Conservation (phyloP, 148 eudicot species). For the Rhododendron ovatum region DNA sequence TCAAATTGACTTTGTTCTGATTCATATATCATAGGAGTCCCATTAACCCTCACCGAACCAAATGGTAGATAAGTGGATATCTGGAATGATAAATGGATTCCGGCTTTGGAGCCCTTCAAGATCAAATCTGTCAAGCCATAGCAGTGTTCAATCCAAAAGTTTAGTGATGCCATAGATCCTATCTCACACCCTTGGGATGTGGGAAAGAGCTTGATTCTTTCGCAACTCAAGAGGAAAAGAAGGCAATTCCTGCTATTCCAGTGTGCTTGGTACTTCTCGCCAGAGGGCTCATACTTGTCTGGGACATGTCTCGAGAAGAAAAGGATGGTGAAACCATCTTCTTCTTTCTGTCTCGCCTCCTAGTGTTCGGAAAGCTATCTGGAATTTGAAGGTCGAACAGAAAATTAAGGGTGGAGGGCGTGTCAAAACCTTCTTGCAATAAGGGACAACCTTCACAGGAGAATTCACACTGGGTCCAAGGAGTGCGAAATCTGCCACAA, state of each 20-base stretch:
- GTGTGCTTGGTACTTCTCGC: not conserved
- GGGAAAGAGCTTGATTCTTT: not conserved
- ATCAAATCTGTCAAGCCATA: not conserved
- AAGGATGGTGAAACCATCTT: not conserved
- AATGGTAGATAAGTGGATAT: not conserved
- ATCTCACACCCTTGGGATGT: not conserved
- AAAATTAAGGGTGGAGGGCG: not conserved
- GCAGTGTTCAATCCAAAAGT: not conserved
- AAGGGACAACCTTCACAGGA: not conserved
- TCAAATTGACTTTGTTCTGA: not conserved
- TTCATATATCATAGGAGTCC: not conserved
- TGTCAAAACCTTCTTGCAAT: not conserved
- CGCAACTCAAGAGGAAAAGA: not conserved
- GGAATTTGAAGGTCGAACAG: not conserved
- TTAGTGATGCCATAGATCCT: not conserved
- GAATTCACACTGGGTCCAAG: not conserved
- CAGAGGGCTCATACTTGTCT: not conserved
- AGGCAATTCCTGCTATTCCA: not conserved
- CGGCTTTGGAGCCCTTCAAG: not conserved
- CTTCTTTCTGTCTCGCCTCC: not conserved
- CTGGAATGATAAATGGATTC: not conserved
- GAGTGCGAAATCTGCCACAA: not conserved
- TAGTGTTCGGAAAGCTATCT: too few relatives aligned
- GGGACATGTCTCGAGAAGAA: not conserved
- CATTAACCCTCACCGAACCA: not conserved